Evolutionary conservation across 305 asterid species (phyloP).

Genomic region (Andrographis paniculata): DNA sequence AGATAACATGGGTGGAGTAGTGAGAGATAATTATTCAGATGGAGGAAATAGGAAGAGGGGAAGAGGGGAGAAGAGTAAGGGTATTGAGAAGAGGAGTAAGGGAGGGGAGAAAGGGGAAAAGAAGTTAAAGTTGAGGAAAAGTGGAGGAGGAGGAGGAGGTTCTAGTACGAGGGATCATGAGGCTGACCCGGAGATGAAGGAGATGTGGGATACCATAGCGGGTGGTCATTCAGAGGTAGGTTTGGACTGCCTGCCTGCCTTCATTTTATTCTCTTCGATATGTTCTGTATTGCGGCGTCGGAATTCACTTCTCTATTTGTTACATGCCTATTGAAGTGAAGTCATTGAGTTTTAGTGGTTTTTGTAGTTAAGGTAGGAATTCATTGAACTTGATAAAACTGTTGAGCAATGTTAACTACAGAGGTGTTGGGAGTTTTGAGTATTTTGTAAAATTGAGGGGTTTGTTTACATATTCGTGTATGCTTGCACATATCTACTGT

Average conservation of each 20-base stretch:
- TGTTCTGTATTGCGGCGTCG: neutral
- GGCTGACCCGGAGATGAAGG: slow-evolving; percentile 81
- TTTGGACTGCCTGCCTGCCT: neutral
- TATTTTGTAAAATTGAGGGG: no score
- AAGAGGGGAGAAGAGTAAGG: slow-evolving; percentile 34
- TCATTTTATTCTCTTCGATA: slow-evolving; percentile 1
- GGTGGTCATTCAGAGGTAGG: slow-evolving; percentile 82
- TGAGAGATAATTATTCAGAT: slow-evolving; percentile 38
- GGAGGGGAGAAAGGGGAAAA: slow-evolving; percentile 41
- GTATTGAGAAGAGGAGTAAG: slow-evolving; percentile 41
- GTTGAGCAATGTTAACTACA: no score
- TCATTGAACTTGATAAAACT: neutral
- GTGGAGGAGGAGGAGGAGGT: slow-evolving; percentile 47
- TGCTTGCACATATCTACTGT: no score
- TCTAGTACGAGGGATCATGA: slow-evolving; percentile 53
- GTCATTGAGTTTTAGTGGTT: neutral
- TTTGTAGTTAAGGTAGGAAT: no score
- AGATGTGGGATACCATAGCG: slow-evolving; percentile 89
- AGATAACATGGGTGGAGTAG: slow-evolving; percentile 27
- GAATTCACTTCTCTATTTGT: neutral
- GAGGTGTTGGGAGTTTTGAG: no score
- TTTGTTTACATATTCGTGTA: no score
- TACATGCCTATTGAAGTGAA: neutral
- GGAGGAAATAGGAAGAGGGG: slow-evolving; percentile 38
- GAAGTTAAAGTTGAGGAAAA: slow-evolving; percentile 43